These are phyloP conservation scores for Saturnispora serradocipensis DNA, from an alignment of 805 yeast genomes.

Conservation along the genomic window DNA sequence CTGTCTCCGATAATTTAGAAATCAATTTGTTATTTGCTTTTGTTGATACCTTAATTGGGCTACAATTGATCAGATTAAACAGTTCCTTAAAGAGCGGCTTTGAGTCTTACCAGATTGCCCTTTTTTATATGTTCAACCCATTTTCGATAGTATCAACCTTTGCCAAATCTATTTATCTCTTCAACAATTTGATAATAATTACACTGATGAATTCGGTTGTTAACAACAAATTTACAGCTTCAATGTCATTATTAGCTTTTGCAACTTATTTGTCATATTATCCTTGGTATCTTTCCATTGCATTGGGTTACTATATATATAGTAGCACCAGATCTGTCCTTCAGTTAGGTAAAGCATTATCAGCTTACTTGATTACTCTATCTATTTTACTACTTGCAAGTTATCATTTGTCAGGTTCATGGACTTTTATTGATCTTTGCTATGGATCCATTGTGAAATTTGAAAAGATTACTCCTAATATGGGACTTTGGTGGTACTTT, in stretches of 20 bases:
- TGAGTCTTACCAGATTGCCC: conserved; percentile 19
- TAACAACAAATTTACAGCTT: conserved; percentile 29
- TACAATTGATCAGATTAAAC: conserved; percentile 42
- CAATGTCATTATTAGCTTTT: conserved; percentile 47
- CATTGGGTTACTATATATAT: conserved; percentile 34
- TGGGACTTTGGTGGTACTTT: conserved; percentile 98
- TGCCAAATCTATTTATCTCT: conserved; percentile 55
- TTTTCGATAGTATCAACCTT: conserved; percentile 58
- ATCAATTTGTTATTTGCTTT: conserved; percentile 42
- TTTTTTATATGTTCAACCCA: conserved; percentile 74
- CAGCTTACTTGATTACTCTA: conserved; percentile 22
- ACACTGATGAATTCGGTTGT: conserved; percentile 39
- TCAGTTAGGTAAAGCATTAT: conserved; percentile 20
- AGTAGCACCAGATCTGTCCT: neutral
- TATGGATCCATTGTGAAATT: conserved; percentile 54
- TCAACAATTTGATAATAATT: conserved; percentile 52
- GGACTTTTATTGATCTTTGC: conserved; percentile 41
- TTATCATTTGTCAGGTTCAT: conserved; percentile 30
- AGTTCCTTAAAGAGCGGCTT: conserved; percentile 25
- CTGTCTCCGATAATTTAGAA: conserved; percentile 10
- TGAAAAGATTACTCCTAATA: conserved; percentile 72
- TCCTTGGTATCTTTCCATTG: conserved; percentile 52
- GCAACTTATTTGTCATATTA: conserved; percentile 58
- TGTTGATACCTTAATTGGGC: conserved; percentile 51
- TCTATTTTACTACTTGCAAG: conserved; percentile 29